These are phyloP conservation scores for Nematocida sp. DNA, from an alignment of 371 early-diverging fungal genomes.

Conservation along the genomic window DNA sequence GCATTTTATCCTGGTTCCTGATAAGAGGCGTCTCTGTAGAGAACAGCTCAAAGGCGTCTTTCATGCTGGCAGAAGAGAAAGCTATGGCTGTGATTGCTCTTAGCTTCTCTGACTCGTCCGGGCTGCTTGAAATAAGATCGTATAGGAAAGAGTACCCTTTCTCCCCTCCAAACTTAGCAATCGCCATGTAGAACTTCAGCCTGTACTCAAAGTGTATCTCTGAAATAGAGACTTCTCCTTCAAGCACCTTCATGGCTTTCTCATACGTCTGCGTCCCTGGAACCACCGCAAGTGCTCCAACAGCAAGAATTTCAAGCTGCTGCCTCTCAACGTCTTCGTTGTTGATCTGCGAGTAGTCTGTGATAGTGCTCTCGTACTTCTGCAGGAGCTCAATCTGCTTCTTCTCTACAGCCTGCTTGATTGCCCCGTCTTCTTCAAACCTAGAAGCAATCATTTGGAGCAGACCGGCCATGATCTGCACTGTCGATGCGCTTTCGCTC, in stretches of 20 bases:
- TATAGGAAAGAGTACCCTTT: constrained; percentile 20
- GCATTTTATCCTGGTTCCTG: constrained; percentile 40
- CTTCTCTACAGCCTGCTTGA: constrained; percentile 23
- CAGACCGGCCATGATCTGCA: background rate
- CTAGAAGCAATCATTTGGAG: constrained; percentile 4
- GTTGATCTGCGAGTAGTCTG: background rate
- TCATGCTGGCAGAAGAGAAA: background rate
- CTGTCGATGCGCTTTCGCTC: constrained; percentile 2
- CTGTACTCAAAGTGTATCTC: constrained; percentile 35
- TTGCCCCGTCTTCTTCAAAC: constrained; percentile 1
- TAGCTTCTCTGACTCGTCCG: constrained; percentile 33
- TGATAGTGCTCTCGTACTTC: background rate
- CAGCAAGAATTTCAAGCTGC: constrained; percentile 33
- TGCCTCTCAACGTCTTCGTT: constrained; percentile 7
- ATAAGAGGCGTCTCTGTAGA: constrained; percentile 2
- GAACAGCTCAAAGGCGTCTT: constrained; percentile 39
- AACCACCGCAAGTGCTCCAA: constrained; percentile 8
- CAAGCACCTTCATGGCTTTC: background rate
- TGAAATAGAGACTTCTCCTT: background rate
- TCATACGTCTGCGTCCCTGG: constrained; percentile 4
- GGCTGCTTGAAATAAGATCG: background rate
- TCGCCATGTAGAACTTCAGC: constrained; percentile 18
- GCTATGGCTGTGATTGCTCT: constrained; percentile 25
- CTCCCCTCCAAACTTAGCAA: constrained; percentile 36
- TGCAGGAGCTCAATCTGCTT: constrained; percentile 3